A percentile compares a stretch with the other conserved stretches of the same genome.
Conservation (phyloP, 2,329 filamentous ascomycete species). For the Stagonosporopsis cucurbitacearum region DNA sequence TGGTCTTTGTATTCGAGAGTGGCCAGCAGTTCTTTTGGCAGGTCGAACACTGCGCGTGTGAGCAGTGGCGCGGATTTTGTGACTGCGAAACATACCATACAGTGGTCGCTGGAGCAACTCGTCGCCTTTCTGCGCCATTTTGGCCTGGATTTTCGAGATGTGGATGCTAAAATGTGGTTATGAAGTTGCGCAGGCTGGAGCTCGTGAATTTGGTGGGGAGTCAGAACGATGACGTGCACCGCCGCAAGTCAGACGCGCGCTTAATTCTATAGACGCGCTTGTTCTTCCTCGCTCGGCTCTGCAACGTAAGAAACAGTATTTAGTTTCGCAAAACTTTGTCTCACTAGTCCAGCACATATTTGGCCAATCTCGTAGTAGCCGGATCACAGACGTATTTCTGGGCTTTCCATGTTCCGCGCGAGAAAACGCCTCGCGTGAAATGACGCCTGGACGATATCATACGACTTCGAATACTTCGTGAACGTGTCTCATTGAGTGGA, state of each 20-base stretch:
- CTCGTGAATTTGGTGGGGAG: constrained; percentile 21
- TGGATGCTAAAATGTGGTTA: background rate
- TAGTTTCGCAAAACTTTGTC: too few species aligned
- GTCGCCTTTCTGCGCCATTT: constrained; percentile 42
- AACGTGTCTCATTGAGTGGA: too few species aligned
- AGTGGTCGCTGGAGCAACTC: constrained; percentile 47
- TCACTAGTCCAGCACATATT: too few species aligned
- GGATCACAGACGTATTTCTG: too few species aligned
- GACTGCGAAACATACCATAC: constrained; percentile 39
- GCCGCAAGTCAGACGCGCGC: constrained; percentile 13
- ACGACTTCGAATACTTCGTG: too few species aligned
- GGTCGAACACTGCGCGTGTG: constrained; percentile 72
- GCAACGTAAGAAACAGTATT: too few species aligned
- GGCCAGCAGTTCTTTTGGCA: constrained; percentile 75
- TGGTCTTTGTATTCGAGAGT: constrained; percentile 66
- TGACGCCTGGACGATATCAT: too few species aligned
- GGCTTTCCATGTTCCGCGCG: too few species aligned
- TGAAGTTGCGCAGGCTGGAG: constrained; percentile 2
- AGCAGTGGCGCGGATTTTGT: constrained; percentile 9
- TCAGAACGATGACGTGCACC: constrained; percentile 22
- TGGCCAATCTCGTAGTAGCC: too few species aligned
- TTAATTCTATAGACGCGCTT: background rate
- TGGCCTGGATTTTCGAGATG: background rate
- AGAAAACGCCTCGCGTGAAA: too few species aligned
- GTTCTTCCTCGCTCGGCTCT: too few species aligned